phyloP scores from a whole-genome alignment of 768 basidiomycete species.

The Suillus bovinus region DNA sequence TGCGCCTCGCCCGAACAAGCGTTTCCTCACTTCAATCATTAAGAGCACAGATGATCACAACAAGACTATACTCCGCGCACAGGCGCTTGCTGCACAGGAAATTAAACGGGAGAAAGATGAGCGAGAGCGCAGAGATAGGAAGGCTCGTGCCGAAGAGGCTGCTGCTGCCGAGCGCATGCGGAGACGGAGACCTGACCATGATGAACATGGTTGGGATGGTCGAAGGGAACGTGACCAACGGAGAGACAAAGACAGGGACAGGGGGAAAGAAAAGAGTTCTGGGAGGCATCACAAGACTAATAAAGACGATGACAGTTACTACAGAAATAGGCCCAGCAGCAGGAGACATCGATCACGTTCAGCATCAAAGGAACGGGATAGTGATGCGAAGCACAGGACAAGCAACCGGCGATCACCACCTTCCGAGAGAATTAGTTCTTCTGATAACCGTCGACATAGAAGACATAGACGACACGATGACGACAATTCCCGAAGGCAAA shows the following conservation, averaged over 20 bases:
- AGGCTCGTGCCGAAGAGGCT: conserved; percentile 75
- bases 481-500: conserved; percentile 19
- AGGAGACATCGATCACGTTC: conserved; percentile 32
- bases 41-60: conserved; percentile 96
- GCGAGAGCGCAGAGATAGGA: conserved; percentile 59
- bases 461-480: conserved; percentile 28
- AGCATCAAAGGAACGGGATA: conserved; percentile 26
- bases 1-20: conserved; percentile 80
- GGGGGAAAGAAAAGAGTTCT: conserved; percentile 49
- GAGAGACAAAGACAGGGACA: conserved; percentile 44
- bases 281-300: conserved; percentile 50
- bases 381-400: conserved; percentile 19
- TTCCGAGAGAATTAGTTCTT: conserved; percentile 15
- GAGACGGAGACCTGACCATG: conserved; percentile 31
- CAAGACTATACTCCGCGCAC: conserved; percentile 73
- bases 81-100: conserved; percentile 72
- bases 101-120: conserved; percentile 69
- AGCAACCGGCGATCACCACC: conserved; percentile 23
- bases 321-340: conserved; percentile 21
- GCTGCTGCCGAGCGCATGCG: conserved; percentile 60
- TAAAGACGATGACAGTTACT: conserved; percentile 33
- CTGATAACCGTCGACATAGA: conserved; percentile 18
- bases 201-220: conserved; percentile 32
- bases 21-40: conserved; percentile 83
- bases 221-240: conserved; percentile 46